Conservation (phyloP, 1,284 basidiomycete genomes). For the Dichomitus squalens region DNA sequence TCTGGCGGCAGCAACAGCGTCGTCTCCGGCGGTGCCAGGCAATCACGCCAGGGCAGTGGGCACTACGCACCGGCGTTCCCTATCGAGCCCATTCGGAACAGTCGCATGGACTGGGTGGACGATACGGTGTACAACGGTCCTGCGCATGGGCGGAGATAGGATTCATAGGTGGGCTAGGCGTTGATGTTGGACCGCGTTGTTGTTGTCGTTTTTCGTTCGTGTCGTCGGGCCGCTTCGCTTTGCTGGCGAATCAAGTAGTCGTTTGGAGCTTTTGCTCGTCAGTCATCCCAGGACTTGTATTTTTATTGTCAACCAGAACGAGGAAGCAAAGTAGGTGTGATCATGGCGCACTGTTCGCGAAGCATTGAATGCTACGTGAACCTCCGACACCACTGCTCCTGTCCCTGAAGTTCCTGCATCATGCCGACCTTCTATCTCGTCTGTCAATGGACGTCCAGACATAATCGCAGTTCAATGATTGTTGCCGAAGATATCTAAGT, state of each 20-base stretch:
- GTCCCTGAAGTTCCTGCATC: too few relatives aligned
- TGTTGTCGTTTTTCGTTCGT: background rate
- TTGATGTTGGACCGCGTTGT: background rate
- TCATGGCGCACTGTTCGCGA: too few relatives aligned
- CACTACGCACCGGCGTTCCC: constrained; percentile 25
- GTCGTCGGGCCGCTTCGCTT: background rate
- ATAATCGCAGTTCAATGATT: too few relatives aligned
- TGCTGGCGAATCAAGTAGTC: background rate
- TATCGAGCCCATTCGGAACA: constrained; percentile 16
- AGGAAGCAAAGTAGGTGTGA: too few relatives aligned
- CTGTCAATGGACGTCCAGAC: too few relatives aligned
- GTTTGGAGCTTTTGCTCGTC: background rate
- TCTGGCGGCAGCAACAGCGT: constrained; percentile 8
- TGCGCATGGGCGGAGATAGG: background rate
- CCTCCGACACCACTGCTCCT: too few relatives aligned
- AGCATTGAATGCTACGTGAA: too few relatives aligned
- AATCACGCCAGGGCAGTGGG: constrained; percentile 4
- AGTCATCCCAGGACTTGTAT: background rate
- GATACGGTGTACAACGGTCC: constrained; percentile 45
- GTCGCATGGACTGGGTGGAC: constrained; percentile 48
- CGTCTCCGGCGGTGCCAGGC: constrained; percentile 4
- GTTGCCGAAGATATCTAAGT: too few relatives aligned
- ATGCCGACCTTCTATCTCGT: too few relatives aligned
- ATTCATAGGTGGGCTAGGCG: background rate
- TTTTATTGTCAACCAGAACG: background rate